Conservation (phyloP, 495 filamentous ascomycete species). For the Cercophora newfieldiana region DNA sequence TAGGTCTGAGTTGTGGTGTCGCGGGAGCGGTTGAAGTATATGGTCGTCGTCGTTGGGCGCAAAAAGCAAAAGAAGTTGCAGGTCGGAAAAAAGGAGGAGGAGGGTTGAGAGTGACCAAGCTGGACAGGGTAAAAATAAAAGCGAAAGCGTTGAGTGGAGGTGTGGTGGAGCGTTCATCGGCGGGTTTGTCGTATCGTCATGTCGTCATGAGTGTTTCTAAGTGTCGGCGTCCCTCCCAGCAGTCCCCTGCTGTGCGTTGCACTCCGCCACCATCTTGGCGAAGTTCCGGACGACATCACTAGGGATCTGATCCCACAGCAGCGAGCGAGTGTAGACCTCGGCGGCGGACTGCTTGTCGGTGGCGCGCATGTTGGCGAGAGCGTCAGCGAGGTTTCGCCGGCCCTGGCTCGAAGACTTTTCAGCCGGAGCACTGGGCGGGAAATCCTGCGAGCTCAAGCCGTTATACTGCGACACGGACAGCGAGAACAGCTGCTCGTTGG, state of each 20-base stretch:
- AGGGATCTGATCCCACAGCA: conserved; percentile 94
- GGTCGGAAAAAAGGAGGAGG: conserved; percentile 13
- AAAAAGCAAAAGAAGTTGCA: conserved; percentile 19
- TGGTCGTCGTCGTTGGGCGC: conserved; percentile 14
- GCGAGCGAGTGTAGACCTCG: conserved; percentile 87
- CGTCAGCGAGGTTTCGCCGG: conserved; percentile 77
- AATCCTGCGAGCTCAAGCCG: conserved; percentile 71
- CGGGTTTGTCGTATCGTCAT: conserved; percentile 19
- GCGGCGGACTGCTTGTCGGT: conserved; percentile 65
- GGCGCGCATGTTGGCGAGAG: conserved; percentile 75
- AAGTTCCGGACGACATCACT: conserved; percentile 90
- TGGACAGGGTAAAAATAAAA: conserved; percentile 36
- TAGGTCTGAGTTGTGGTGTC: conserved; percentile 36
- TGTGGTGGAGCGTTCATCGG: conserved; percentile 22
- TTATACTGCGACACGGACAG: conserved; percentile 89
- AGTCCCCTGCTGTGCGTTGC: conserved; percentile 40
- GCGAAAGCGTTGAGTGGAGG: conserved; percentile 21
- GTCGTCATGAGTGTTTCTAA: conserved; percentile 30
- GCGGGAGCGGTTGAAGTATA: conserved; percentile 41
- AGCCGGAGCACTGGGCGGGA: conserved; percentile 52
- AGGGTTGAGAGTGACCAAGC: conserved; percentile 17
- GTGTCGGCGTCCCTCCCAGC: conserved; percentile 38
- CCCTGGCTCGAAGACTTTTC: conserved; percentile 52
- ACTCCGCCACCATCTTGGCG: conserved; percentile 77
- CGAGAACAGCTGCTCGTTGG: conserved; percentile 85